Conservation (phyloP, 352 stramenopile species). For the Peronosclerospora sorghi region DNA sequence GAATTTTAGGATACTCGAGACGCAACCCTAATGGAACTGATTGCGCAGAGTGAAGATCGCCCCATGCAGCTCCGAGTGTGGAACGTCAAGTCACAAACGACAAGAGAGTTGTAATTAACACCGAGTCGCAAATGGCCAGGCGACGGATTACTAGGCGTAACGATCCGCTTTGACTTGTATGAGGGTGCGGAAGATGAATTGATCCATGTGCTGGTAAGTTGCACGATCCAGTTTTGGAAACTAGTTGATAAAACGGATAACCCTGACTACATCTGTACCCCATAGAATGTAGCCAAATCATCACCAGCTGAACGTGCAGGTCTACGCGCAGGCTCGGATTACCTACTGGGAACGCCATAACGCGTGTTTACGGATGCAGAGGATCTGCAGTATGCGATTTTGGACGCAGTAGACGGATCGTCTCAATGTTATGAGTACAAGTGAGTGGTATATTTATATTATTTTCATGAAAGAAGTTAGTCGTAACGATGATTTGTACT, state of each 20-base stretch:
- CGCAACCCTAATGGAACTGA: slow-evolving; percentile 87
- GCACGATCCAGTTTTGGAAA: too few relatives aligned
- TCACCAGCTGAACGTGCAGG: too few relatives aligned
- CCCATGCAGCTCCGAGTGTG: too few relatives aligned
- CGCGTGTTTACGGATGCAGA: too few relatives aligned
- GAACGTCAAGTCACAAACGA: too few relatives aligned
- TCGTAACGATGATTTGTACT: not conserved
- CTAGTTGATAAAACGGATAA: not conserved
- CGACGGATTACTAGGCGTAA: too few relatives aligned
- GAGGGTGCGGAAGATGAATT: too few relatives aligned
- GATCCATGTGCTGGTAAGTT: too few relatives aligned
- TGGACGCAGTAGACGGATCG: slow-evolving; percentile 83
- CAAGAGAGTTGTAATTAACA: too few relatives aligned
- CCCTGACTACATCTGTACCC: not conserved
- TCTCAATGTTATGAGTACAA: slow-evolving; percentile 98
- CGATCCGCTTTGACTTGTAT: too few relatives aligned
- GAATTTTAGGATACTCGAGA: slow-evolving; percentile 63
- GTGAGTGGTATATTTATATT: slow-evolving; percentile 20
- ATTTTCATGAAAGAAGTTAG: not conserved
- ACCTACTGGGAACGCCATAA: slow-evolving; percentile 93
- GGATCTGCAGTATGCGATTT: slow-evolving; percentile 87
- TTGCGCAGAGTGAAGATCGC: too few relatives aligned
- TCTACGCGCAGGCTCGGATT: slow-evolving; percentile 86
- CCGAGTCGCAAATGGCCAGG: slow-evolving; percentile 89
- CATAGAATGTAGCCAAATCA: too few relatives aligned